Evolutionary conservation across 331 rosid species (phyloP).

Genomic region (Telfairia occidentalis): DNA sequence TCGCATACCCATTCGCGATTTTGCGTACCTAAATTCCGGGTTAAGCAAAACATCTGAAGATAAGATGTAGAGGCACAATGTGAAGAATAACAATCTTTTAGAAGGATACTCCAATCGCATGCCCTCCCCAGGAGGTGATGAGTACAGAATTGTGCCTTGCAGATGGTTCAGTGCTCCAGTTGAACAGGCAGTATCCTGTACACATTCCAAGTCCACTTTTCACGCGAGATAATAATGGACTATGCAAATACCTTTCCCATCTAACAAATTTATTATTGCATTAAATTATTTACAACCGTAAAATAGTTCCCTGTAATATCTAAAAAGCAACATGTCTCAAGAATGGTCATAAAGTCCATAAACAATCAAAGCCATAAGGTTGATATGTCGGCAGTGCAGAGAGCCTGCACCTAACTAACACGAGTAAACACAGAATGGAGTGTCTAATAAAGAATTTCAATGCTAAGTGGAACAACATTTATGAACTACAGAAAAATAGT

Average conservation of each 20-base stretch:
- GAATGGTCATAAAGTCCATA: neutral
- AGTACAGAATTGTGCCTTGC: slow-evolving; percentile 73
- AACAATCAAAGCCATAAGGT: neutral
- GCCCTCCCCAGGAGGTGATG: slow-evolving; percentile 71
- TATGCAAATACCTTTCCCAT: neutral
- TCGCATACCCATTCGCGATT: slow-evolving; percentile 96
- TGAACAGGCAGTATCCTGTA: slow-evolving; percentile 63
- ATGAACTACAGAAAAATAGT: neutral
- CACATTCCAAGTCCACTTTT: slow-evolving; percentile 1
- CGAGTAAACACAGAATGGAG: neutral
- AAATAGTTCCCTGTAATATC: neutral
- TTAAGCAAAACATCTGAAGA: slow-evolving; percentile 34
- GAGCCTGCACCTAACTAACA: neutral
- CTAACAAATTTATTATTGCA: neutral
- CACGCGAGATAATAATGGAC: neutral
- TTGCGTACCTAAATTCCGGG: slow-evolving; percentile 52
- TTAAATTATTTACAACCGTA: neutral
- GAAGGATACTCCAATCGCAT: slow-evolving; percentile 93
- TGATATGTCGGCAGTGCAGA: neutral
- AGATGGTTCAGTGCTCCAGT: slow-evolving; percentile 55
- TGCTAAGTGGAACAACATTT: neutral
- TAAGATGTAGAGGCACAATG: neutral
- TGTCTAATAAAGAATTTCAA: neutral
- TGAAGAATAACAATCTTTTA: neutral
- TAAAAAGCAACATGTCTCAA: neutral